These are phyloP conservation scores for Hanseniaspora clermontiae DNA, from an alignment of 805 yeast genomes.

Conservation along the genomic window DNA sequence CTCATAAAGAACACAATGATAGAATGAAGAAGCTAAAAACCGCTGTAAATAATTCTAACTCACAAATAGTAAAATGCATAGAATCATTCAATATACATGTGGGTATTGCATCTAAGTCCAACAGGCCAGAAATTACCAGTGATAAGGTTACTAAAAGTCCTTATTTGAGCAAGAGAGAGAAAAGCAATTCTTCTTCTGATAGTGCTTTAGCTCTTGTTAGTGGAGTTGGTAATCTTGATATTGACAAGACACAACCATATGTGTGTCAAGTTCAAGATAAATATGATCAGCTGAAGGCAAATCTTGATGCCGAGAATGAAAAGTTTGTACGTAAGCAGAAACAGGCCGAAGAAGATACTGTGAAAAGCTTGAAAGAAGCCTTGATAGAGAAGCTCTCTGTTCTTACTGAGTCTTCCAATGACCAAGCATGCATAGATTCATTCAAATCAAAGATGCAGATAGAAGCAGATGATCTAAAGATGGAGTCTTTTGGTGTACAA, in stretches of 20 bases:
- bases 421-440: conserved; percentile 45
- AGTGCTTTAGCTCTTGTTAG: not conserved
- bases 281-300: conserved; percentile 38
- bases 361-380: conserved; percentile 48
- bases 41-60: not conserved
- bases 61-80: not conserved
- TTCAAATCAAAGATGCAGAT: conserved; percentile 54
- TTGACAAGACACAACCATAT: conserved; percentile 17
- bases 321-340: conserved; percentile 22
- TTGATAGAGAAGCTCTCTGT: conserved; percentile 43
- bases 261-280: conserved; percentile 26
- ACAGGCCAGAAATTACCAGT: not conserved
- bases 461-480: conserved; percentile 72
- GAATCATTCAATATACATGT: conserved; percentile 8
- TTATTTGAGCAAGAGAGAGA: not conserved
- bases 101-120: not conserved
- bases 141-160: not conserved
- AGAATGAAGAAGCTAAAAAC: not conserved
- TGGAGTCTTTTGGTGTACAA: conserved; percentile 78
- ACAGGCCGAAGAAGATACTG: conserved; percentile 36
- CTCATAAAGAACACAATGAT: not conserved
- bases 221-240: not conserved
- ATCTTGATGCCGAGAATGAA: conserved; percentile 62
- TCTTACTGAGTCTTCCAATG: conserved; percentile 50
- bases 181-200: not conserved